Evolutionary conservation across 2,329 filamentous ascomycete species (phyloP), one percentile per base, ranked within the genome.

Genomic region (Aspergillus aculeatus): DNA sequence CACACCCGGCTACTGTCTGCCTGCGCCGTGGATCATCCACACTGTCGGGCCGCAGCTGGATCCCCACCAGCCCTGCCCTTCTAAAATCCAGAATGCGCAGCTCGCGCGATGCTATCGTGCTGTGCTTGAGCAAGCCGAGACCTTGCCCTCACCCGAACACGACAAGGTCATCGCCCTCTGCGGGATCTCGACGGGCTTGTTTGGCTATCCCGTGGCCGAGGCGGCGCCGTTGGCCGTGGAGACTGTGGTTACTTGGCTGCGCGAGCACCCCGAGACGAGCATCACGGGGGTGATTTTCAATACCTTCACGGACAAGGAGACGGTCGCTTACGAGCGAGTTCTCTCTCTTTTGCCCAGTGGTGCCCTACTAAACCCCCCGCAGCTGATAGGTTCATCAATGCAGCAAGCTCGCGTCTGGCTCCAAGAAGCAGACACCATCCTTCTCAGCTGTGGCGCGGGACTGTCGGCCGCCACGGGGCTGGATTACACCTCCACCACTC

Each of bases 161-260:
- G 64, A 64, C 1, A 69, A 69, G 26, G 58, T 62, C 0, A 23
- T 69, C 3, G 67, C 47, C 1, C 65, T 69, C 26, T 68, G 66
- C 49, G 67, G 67, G 6, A 68, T 68, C n/a, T 67, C 67, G 3
- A 69, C 66, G 0, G 66, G 67, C 0, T n/a, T 69, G 4, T 69
- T 69, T 54, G 66, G 65, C 0, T 68, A 67, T 11, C 67, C 67
- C 10, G 56, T 65, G 2, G 57, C 62, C 2, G 19, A 62, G 1
- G 67, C 67, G 0, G 65, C 64, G 3, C 19, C 26, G 1, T 63
- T 69, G 53, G 66, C 67, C 0, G 29, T 68, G 11, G 38, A 61
- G 3, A 53, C 62, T 1, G 67, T 68, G 1, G 19, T 57, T 0
- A 21, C 10, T 29, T 68, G 67, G 67, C 61, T 58, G 35, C 16